Evolutionary conservation across 352 stramenopile species (phyloP), one percentile per base, ranked within the genome.

Genomic region (Phytophthora sansomeana): DNA sequence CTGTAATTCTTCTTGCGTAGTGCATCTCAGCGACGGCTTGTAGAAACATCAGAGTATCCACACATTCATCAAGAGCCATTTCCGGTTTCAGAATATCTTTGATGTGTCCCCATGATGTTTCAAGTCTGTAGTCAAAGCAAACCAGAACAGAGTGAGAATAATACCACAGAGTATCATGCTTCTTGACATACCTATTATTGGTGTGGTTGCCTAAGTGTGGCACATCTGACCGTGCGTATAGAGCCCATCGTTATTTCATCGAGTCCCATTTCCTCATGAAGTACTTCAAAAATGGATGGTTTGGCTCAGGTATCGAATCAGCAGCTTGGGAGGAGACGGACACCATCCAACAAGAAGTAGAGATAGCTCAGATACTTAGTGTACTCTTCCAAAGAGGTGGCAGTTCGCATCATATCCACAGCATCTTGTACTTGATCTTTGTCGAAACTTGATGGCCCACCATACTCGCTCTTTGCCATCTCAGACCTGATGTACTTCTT

Each of bases 251-350:
- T 6, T 64, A 46, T 4, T 58, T 64, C 47, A 46, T 50, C 1
- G 36, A 44, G 29, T 64, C 46, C 57, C 57, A 64, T 17, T 64
- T 64, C 5, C 33, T 19, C 8, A 51, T 57, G 29, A 58, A 52
- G 36, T 58, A 64, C 11, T 19, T 28, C 1, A 57, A n/a, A n/a
- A 41, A 41, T 39, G 33, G 8, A 39, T 39, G 4, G 8, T 39
- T 13, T n/a, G 33, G 33, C 33, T 39, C 33, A n/a, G 33, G 33
- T n/a, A 39, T 39, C 4, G 33, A 13, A 13, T 39, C 33, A 39
- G 11, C 33, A n/a, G n/a, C n/a, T n/a, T 39, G 8, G 8, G n/a
- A 7, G 17, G 36, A 42, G 41, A 48, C 30, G n/a, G 30, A 48
- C 6, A 26, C 41, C 41, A 30, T 48, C 41, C 17, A 48, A 2